Evolutionary conservation across 78 protist genomes (phyloP).

Genomic region (Bodo saltans): DNA sequence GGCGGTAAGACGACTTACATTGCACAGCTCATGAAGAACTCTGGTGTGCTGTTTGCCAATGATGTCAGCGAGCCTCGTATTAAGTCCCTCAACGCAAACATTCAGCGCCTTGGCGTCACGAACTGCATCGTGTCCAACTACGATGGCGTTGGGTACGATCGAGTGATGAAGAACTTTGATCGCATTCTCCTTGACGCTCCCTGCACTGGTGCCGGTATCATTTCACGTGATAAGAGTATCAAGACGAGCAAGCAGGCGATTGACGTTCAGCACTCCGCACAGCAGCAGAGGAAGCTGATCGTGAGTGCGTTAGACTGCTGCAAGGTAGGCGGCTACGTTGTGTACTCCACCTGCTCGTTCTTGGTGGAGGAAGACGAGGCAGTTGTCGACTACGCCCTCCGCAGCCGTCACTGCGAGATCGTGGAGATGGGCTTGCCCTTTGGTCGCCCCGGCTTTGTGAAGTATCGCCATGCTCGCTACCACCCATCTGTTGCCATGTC

Average conservation of each 20-base stretch:
- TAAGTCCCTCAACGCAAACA: constrained; percentile 76
- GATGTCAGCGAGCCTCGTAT: constrained; percentile 83
- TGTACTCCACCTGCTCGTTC: constrained; percentile 85
- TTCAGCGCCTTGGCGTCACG: constrained; percentile 57
- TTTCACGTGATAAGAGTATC: constrained; percentile 85
- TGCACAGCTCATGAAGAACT: constrained; percentile 91
- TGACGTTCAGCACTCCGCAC: constrained; percentile 74
- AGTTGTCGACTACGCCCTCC: constrained; percentile 90
- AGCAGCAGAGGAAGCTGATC: constrained; percentile 89
- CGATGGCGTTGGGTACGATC: constrained; percentile 79
- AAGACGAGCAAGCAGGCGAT: constrained; percentile 60
- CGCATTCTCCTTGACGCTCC: constrained; percentile 99
- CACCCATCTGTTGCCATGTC: constrained; percentile 54
- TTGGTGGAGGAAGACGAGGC: constrained; percentile 94
- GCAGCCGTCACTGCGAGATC: constrained; percentile 70
- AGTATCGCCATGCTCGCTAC: constrained; percentile 54
- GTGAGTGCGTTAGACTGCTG: constrained; percentile 92
- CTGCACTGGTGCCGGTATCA: constrained; percentile 97
- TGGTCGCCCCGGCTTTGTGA: constrained; percentile 80
- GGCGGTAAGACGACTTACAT: constrained; percentile 98
- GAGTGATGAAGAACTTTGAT: constrained; percentile 78
- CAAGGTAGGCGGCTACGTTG: constrained; percentile 83
- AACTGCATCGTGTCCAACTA: constrained; percentile 77
- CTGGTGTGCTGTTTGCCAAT: constrained; percentile 90
- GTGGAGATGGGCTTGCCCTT: constrained; percentile 80